phyloP scores from a whole-genome alignment of 1,284 basidiomycete genomes.

The Retiboletus flavoniger region DNA sequence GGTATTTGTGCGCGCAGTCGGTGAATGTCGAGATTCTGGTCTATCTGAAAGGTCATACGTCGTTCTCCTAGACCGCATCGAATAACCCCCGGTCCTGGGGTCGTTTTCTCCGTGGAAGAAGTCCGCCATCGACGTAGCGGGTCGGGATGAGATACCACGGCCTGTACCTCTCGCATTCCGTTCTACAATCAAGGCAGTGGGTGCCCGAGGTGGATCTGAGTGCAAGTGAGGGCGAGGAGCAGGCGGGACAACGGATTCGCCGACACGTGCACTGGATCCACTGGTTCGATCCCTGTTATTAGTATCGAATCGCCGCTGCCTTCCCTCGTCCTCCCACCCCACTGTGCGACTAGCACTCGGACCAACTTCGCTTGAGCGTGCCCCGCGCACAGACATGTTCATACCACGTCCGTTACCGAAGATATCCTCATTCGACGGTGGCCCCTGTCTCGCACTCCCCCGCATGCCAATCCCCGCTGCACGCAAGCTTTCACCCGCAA shows the following conservation, averaged over 20 bases:
- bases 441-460: constrained; percentile 16
- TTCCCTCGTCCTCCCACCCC: constrained; percentile 30
- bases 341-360: constrained; percentile 13
- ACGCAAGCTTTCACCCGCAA: constrained; percentile 66
- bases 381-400: constrained; percentile 13
- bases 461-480: constrained; percentile 64
- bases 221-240: constrained; percentile 25
- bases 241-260: constrained; percentile 21
- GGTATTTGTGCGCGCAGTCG: constrained; percentile 13
- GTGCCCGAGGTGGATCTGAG: constrained; percentile 29
- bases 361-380: constrained; percentile 15
- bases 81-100: constrained; percentile 11
- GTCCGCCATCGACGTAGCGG: constrained; percentile 36
- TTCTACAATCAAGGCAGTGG: constrained; percentile 19
- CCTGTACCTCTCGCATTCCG: constrained; percentile 19
- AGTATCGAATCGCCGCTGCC: constrained; percentile 11
- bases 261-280: constrained; percentile 13
- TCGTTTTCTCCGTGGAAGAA: constrained; percentile 19
- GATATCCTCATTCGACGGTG: constrained; percentile 38
- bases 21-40: constrained; percentile 23
- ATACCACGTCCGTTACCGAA: constrained; percentile 32
- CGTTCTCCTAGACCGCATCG: constrained; percentile 25
- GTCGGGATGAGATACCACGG: constrained; percentile 23
- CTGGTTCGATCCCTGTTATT: constrained; percentile 21
- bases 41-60: constrained; percentile 28